phyloP scores from a whole-genome alignment of 345 rosid genomes.

The Eucalyptus erythrocorys region DNA sequence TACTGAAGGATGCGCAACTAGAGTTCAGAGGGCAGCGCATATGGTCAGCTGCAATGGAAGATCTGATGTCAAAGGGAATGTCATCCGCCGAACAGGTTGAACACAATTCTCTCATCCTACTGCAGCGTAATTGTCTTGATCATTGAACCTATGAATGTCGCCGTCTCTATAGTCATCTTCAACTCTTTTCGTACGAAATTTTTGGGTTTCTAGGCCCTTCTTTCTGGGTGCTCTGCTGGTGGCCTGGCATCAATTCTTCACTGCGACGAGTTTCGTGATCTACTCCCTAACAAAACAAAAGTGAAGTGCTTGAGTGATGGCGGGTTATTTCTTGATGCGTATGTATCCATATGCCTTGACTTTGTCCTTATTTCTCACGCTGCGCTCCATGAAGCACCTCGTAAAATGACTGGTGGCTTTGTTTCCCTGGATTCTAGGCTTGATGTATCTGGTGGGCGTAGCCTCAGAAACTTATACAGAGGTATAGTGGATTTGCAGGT shows the following conservation, averaged over 20 bases:
- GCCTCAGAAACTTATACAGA: conserved; percentile 55
- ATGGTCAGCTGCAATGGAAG: conserved; percentile 84
- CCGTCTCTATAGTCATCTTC: not conserved
- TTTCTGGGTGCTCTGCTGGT: conserved; percentile 96
- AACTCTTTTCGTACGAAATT: not conserved
- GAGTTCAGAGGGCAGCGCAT: conserved; percentile 93
- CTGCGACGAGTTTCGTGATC: conserved; percentile 77
- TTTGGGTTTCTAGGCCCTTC: conserved; percentile 56
- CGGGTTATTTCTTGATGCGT: conserved; percentile 92
- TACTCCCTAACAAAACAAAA: conserved; percentile 48
- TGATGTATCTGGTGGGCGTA: conserved; percentile 82
- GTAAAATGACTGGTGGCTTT: not conserved
- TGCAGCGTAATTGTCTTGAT: not conserved
- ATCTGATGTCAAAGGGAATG: conserved; percentile 82
- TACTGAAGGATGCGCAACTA: conserved; percentile 58
- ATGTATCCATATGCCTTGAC: conserved; percentile 1
- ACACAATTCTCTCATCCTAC: not conserved
- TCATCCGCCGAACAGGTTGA: conserved; percentile 58
- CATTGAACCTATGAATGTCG: not conserved
- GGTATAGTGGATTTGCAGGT: conserved; percentile 92
- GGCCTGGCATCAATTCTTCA: conserved; percentile 85
- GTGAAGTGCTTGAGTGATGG: conserved; percentile 98
- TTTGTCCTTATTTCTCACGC: not conserved
- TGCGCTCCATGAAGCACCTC: not conserved
- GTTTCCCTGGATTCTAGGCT: conserved; percentile 18